Conservation (phyloP, 768 basidiomycete species). For the Mycena pura region DNA sequence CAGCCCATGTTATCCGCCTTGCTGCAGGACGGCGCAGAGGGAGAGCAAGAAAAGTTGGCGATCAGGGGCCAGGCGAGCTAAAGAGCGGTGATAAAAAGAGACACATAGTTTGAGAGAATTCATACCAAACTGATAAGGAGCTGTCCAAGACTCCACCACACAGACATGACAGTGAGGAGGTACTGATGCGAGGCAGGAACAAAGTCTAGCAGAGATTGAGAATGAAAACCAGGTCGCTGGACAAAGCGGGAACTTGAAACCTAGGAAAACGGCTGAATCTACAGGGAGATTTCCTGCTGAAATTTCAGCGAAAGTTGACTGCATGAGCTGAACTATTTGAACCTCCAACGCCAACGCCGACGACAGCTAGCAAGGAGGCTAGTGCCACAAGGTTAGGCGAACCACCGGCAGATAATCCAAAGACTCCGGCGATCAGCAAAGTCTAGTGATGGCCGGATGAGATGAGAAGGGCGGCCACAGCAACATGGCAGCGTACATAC, state of each 20-base stretch:
- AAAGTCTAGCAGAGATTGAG: slow-evolving; percentile 56
- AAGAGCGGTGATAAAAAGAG: background rate
- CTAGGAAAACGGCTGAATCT: slow-evolving; percentile 78
- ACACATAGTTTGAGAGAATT: background rate
- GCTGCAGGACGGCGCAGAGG: slow-evolving; percentile 47
- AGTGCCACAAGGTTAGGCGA: slow-evolving; percentile 59
- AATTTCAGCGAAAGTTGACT: background rate
- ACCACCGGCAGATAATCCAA: slow-evolving; percentile 68
- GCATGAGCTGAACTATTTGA: background rate
- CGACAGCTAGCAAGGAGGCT: slow-evolving; percentile 53
- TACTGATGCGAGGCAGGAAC: slow-evolving; percentile 77
- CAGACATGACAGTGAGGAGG: slow-evolving; percentile 73
- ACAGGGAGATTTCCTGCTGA: slow-evolving; percentile 67
- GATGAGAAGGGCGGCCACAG: slow-evolving; percentile 44
- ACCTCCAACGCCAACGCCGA: slow-evolving; percentile 74
- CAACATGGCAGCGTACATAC: background rate
- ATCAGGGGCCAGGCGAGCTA: slow-evolving; percentile 79
- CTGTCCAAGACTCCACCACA: slow-evolving; percentile 85
- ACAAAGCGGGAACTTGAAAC: slow-evolving; percentile 42
- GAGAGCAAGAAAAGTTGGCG: slow-evolving; percentile 75
- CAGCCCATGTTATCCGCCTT: slow-evolving; percentile 69
- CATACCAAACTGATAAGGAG: slow-evolving; percentile 56
- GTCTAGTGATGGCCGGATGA: slow-evolving; percentile 65
- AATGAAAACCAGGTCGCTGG: background rate
- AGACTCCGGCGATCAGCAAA: slow-evolving; percentile 68